Evolutionary conservation across 306 rosid genomes (phyloP).

Genomic region (Crataegus laevigata): DNA sequence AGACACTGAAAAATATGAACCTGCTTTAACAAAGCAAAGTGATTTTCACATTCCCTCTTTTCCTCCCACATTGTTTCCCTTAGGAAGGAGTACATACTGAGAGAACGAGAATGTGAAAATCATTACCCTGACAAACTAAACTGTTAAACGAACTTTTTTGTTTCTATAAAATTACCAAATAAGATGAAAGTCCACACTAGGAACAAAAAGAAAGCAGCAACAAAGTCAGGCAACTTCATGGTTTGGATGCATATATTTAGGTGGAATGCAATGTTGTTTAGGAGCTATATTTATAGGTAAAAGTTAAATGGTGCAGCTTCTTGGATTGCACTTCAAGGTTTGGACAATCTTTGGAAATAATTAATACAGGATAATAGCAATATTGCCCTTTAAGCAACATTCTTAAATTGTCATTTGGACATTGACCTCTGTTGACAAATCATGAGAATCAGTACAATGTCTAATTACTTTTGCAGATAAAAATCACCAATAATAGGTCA

Average conservation of each 20-base stretch:
- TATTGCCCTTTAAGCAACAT: constrained; percentile 17
- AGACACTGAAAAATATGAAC: not conserved
- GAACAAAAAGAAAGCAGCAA: constrained; percentile 27
- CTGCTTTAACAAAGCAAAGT: not conserved
- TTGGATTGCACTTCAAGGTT: constrained; percentile 58
- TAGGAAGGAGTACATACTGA: too few species aligned
- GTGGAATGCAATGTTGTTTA: constrained; percentile 3
- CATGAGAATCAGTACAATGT: not conserved
- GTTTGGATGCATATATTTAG: constrained; percentile 9
- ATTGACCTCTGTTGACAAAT: constrained; percentile 17
- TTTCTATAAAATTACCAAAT: constrained; percentile 33
- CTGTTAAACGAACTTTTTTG: not conserved
- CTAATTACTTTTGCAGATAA: not conserved
- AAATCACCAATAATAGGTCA: not conserved
- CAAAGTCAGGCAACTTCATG: constrained; percentile 31
- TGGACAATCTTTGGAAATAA: constrained; percentile 37
- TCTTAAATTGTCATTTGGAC: not conserved
- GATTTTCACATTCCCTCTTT: not conserved
- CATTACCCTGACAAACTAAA: not conserved
- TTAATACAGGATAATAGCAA: constrained; percentile 8
- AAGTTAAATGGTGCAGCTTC: constrained; percentile 7
- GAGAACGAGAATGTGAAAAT: too few species aligned
- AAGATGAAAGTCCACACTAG: constrained; percentile 22
- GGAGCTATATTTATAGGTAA: constrained; percentile 6
- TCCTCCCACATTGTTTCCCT: too few species aligned